phyloP scores from a whole-genome alignment of 2,329 filamentous ascomycete genomes.

The Podosphaera leucotricha region DNA sequence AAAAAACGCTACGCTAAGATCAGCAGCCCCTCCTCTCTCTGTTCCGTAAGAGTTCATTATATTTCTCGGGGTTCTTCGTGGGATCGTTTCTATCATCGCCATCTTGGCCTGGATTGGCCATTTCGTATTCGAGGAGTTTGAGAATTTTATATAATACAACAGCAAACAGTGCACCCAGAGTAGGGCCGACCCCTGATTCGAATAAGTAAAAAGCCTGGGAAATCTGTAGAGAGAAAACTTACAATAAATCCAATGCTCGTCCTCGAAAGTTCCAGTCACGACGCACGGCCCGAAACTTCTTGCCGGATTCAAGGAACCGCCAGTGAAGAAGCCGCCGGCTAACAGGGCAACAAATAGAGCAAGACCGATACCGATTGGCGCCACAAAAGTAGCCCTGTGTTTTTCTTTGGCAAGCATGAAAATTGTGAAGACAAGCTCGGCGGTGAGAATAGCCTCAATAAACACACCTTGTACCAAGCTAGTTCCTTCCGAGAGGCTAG shows the following conservation, averaged over 20 bases:
- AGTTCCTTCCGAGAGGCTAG: constrained; percentile 19
- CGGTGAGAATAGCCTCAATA: constrained; percentile 25
- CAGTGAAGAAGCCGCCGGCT: constrained; percentile 18
- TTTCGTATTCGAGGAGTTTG: constrained; percentile 27
- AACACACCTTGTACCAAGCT: constrained; percentile 23
- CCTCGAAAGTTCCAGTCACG: constrained; percentile 19
- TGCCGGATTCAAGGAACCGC: constrained; percentile 23
- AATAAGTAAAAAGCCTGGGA: constrained; percentile 1
- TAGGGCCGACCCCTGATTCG: constrained; percentile 22
- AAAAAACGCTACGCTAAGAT: neutral
- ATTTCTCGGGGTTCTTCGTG: constrained; percentile 19
- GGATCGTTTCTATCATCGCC: constrained; percentile 20
- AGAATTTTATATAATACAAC: constrained; percentile 26
- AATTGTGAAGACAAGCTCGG: constrained; percentile 24
- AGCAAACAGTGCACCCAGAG: constrained; percentile 25
- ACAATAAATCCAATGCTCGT: constrained; percentile 26
- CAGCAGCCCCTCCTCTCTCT: constrained; percentile 1
- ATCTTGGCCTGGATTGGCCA: constrained; percentile 24
- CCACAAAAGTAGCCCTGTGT: constrained; percentile 23
- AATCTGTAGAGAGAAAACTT: constrained; percentile 2
- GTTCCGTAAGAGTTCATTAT: constrained; percentile 14
- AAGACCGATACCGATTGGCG: constrained; percentile 24
- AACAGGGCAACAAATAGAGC: constrained; percentile 24
- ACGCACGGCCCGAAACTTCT: constrained; percentile 24
- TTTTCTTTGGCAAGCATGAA: constrained; percentile 22